Conservation (phyloP, 768 basidiomycete genomes). For the Ramaria rubella region DNA sequence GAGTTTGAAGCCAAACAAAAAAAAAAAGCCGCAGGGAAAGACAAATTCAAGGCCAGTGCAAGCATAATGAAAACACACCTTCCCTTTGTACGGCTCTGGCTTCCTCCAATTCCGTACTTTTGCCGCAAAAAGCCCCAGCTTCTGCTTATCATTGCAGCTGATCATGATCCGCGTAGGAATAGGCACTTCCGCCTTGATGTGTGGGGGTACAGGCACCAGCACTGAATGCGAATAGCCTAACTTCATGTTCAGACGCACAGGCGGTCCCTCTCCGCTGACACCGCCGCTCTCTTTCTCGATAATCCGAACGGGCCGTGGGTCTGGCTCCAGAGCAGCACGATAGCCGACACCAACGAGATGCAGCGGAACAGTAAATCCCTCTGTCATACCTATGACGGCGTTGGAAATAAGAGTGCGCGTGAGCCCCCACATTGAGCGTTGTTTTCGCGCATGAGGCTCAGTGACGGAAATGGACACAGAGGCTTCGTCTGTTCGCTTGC, state of each 20-base stretch:
- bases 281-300: slow-evolving; percentile 29
- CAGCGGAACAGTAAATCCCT: slow-evolving; percentile 77
- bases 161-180: slow-evolving; percentile 79
- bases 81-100: slow-evolving; percentile 97
- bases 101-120: slow-evolving; percentile 76
- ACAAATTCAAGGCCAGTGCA: not conserved
- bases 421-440: slow-evolving; percentile 93
- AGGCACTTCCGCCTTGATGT: slow-evolving; percentile 77
- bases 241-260: slow-evolving; percentile 71
- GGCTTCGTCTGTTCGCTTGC: slow-evolving; percentile 8
- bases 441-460: slow-evolving; percentile 61
- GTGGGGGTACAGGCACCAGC: slow-evolving; percentile 69
- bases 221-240: slow-evolving; percentile 90
- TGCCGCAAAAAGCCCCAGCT: slow-evolving; percentile 82
- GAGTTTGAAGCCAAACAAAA: not conserved
- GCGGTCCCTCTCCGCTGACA: slow-evolving; percentile 38
- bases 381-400: slow-evolving; percentile 83
- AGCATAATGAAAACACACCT: slow-evolving; percentile 49
- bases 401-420: slow-evolving; percentile 86
- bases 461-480: slow-evolving; percentile 38
- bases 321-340: slow-evolving; percentile 77
- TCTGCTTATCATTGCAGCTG: slow-evolving; percentile 81
- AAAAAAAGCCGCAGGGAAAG: not conserved
- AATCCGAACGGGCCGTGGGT: slow-evolving; percentile 35
- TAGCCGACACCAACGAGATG: slow-evolving; percentile 95